Evolutionary conservation across 257 asterid genomes (phyloP).

Genomic region (Perilla frutescens): DNA sequence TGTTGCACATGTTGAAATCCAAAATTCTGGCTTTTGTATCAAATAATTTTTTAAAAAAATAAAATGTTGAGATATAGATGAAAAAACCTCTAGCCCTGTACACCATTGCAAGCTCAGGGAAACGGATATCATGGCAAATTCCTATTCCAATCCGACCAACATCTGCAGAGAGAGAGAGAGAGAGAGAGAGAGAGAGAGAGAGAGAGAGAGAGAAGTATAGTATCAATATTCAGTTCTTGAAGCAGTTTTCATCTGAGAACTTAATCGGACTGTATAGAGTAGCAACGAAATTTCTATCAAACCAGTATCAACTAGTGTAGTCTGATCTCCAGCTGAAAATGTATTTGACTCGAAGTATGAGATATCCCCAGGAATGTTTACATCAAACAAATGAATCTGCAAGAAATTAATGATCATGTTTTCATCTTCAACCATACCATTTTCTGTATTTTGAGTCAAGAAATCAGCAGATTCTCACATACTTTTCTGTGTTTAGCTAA

Average conservation of each 20-base stretch:
- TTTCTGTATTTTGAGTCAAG: neutral
- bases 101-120: conserved; percentile 55
- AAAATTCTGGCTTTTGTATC: neutral
- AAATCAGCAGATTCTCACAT: conserved; percentile 33
- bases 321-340: neutral
- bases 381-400: conserved; percentile 12
- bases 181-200: neutral
- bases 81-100: conserved; percentile 42
- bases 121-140: conserved; percentile 54
- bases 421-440: neutral
- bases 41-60: neutral
- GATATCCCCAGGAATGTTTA: neutral
- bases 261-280: no score
- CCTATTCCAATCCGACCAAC: conserved; percentile 52
- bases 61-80: neutral
- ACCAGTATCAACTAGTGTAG: conserved; percentile 8
- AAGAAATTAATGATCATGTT: neutral
- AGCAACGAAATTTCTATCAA: neutral
- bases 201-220: no score
- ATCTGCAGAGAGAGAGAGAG: conserved; percentile 30
- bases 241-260: no score
- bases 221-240: no score
- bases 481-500: conserved; percentile 52
- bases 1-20: neutral
- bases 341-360: neutral